Percentiles rank a stretch among this genome's conserved stretches.
Evolutionary conservation across 306 rosid species (phyloP).

Genomic region (Ceratonia siliqua): DNA sequence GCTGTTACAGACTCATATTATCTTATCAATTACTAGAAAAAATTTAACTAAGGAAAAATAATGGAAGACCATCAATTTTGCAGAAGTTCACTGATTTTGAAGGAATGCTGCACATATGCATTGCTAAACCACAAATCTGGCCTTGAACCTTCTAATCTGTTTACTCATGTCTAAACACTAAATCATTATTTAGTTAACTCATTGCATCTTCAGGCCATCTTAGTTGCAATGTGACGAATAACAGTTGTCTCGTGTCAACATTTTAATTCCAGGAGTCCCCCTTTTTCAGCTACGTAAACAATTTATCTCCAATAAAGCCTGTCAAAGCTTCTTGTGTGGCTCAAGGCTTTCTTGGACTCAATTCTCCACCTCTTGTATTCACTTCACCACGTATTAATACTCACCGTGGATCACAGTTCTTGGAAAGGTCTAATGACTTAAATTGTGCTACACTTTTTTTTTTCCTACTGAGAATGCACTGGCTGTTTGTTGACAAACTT

Average conservation of each 20-base stretch:
- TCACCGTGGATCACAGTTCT: slow-evolving; percentile 34
- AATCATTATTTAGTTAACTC: too few relatives aligned
- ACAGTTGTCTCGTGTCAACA: neutral
- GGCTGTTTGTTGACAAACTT: slow-evolving; percentile 3
- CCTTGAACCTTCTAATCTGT: neutral
- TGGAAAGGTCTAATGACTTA: slow-evolving; percentile 36
- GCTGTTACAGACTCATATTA: too few relatives aligned
- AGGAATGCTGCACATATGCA: neutral
- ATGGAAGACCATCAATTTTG: too few relatives aligned
- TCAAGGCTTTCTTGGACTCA: slow-evolving; percentile 45
- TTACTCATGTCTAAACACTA: neutral
- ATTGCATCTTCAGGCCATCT: neutral
- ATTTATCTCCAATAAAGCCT: slow-evolving; percentile 53
- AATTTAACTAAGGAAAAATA: too few relatives aligned
- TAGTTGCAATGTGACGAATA: neutral
- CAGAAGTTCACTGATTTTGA: too few relatives aligned
- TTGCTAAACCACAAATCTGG: neutral
- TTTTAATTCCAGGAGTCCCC: slow-evolving; percentile 59
- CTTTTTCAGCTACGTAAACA: slow-evolving; percentile 36
- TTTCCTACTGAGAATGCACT: neutral
- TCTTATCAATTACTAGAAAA: too few relatives aligned
- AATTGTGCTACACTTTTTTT: neutral
- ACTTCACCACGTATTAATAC: slow-evolving; percentile 52
- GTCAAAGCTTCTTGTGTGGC: slow-evolving; percentile 37
- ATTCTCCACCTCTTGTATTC: slow-evolving; percentile 60